Evolutionary conservation across 371 early-diverging fungal species (phyloP), one percentile per base, ranked within the genome.

Genomic region (Choanephora cucurbitarum): DNA sequence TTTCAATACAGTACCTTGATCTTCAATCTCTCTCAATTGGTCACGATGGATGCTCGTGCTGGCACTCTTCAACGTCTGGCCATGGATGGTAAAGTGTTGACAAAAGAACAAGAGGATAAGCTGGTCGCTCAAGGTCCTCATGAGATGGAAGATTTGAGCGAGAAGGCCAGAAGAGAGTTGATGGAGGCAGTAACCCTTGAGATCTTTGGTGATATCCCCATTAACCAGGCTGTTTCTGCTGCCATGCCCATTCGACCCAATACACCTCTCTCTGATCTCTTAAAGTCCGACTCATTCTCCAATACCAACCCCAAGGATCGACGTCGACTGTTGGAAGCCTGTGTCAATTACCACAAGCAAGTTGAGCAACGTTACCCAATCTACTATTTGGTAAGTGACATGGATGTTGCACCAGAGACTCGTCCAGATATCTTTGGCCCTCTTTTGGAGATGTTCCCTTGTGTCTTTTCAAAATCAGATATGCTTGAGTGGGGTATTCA

Each of bases 201-300:
- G 40, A 61, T 76, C 13, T 76, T 70, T 66, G 77, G 73, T 14
- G 77, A 76, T 44, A 76, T 76, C 34, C 77, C 77, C 3, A 76
- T 76, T 52, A 73, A 76, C 39, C 73, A 73, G 47, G 77, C 77
- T 15, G 66, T 76, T 6, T 68, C 77, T 6, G 73, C 73, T 22
- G 71, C 73, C 15, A 66, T 70, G 64, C 73, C 73, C 1, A 62
- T 70, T 10, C 47, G 64, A 19, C 51, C 64, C 24, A 50, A 55
- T n/a, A 56, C 67, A 0, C 61, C 50, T 22, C 60, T 76, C 21
- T 45, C 63, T 13, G 34, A 39, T 14, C 10, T 72, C 23, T 28
- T 69, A 23, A 40, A 44, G 18, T 44, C 34, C 4, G 45, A 48
- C n/a, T 28, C 39, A 4, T 41, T 40, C 0, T 41, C 37, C 5